Percentiles rank a stretch among this genome's conserved stretches.
phyloP scores from a whole-genome alignment of 345 rosid species.

The Diplotaxis tenuifolia region DNA sequence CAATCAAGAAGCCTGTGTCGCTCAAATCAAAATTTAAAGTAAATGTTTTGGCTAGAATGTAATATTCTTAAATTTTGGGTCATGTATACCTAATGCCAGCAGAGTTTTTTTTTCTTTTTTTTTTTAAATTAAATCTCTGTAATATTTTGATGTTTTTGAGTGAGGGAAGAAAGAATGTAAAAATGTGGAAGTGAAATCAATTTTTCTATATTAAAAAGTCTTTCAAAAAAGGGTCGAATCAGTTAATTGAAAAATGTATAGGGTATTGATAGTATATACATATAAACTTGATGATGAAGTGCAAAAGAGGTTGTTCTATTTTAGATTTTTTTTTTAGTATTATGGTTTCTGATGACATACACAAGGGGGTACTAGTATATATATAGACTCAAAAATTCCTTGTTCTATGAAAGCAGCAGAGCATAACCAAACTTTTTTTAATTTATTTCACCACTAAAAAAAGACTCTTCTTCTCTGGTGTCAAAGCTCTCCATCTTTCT shows the following conservation, averaged over 20 bases:
- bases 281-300: too few relatives aligned
- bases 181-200: background rate
- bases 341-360: background rate
- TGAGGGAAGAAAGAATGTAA: background rate
- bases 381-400: constrained; percentile 2
- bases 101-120: background rate
- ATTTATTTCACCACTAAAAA: constrained; percentile 3
- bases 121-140: background rate
- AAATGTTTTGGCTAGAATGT: constrained; percentile 3
- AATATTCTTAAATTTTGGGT: background rate
- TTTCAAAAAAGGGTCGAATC: background rate
- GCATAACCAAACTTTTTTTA: constrained; percentile 32
- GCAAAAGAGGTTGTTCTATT: background rate
- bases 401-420: constrained; percentile 25
- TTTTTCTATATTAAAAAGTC: background rate
- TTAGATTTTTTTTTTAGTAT: too few relatives aligned
- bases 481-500: constrained; percentile 37
- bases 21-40: background rate
- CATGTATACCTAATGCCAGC: background rate
- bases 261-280: too few relatives aligned
- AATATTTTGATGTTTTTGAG: constrained; percentile 9
- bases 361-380: background rate
- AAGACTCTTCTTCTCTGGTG: constrained; percentile 9
- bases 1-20: background rate
- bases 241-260: background rate